phyloP scores from a whole-genome alignment of 495 filamentous ascomycete species.

The Schizothecium vesticola region DNA sequence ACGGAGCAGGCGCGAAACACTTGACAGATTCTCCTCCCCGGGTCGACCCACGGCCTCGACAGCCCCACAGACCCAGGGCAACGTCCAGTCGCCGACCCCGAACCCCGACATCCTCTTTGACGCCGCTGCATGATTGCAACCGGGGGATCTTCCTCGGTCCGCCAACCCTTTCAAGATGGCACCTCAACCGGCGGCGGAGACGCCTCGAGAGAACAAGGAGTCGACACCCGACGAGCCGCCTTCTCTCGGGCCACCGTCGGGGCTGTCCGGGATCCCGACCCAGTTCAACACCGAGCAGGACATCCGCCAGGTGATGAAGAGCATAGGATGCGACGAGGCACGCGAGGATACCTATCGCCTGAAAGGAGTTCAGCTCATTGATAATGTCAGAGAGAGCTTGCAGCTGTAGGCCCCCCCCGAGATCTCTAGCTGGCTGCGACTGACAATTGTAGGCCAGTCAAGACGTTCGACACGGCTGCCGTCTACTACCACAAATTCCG shows the following conservation, averaged over 20 bases:
- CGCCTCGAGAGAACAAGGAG: conserved; percentile 7
- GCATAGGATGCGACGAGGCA: conserved; percentile 35
- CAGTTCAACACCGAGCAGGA: conserved; percentile 37
- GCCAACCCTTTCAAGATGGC: conserved; percentile 13
- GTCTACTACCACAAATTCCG: conserved; percentile 88
- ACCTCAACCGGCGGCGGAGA: conserved; percentile 9
- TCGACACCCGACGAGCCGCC: conserved; percentile 9
- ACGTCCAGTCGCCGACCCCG: background rate
- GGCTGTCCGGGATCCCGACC: conserved; percentile 34
- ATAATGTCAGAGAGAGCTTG: conserved; percentile 65
- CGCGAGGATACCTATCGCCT: conserved; percentile 65
- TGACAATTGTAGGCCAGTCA: conserved; percentile 55
- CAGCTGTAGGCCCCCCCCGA: conserved; percentile 54
- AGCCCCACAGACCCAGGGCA: too few relatives aligned
- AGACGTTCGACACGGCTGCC: conserved; percentile 77
- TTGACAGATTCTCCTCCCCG: background rate
- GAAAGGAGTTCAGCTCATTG: conserved; percentile 75
- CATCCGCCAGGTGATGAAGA: conserved; percentile 33
- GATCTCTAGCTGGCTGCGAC: background rate
- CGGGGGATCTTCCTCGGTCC: background rate
- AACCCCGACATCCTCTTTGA: background rate
- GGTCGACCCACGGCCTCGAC: background rate
- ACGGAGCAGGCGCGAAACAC: background rate
- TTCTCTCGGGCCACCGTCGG: conserved; percentile 35
- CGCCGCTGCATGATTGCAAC: background rate